phyloP scores from a whole-genome alignment of 2,329 filamentous ascomycete genomes.

The Ceratocystis ficicola region DNA sequence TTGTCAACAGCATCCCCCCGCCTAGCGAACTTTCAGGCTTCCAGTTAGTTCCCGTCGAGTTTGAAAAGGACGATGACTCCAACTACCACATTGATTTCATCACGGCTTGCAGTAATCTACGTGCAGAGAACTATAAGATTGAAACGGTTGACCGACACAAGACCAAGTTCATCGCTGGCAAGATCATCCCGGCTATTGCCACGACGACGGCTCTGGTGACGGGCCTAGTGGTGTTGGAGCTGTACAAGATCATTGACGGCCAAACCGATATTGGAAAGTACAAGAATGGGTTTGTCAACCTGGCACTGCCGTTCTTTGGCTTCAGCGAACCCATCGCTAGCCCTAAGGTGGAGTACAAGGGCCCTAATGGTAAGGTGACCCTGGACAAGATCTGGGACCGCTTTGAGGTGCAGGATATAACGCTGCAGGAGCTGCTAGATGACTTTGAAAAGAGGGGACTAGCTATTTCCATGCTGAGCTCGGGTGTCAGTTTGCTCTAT shows the following conservation, averaged over 20 bases:
- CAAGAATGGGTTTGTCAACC: constrained; percentile 97
- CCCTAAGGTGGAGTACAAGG: constrained; percentile 81
- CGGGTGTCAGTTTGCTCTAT: constrained; percentile 89
- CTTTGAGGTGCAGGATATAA: constrained; percentile 80
- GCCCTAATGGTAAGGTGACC: constrained; percentile 62
- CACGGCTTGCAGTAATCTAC: constrained; percentile 88
- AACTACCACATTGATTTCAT: constrained; percentile 99
- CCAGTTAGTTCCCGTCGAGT: constrained; percentile 83
- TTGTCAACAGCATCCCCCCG: constrained; percentile 61
- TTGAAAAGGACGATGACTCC: constrained; percentile 96
- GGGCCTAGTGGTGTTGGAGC: constrained; percentile 78
- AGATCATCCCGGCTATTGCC: constrained; percentile 97
- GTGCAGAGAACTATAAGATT: constrained; percentile 97
- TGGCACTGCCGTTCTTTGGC: constrained; percentile 92
- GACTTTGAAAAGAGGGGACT: constrained; percentile 72
- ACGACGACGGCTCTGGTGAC: constrained; percentile 95
- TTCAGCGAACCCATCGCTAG: constrained; percentile 95
- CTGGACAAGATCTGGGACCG: constrained; percentile 98
- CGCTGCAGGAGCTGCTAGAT: constrained; percentile 69
- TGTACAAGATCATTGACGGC: constrained; percentile 93
- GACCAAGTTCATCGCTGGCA: constrained; percentile 99
- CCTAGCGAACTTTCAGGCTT: constrained; percentile 75
- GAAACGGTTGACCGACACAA: constrained; percentile 84
- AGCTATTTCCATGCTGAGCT: constrained; percentile 83
- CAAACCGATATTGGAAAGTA: constrained; percentile 96